Evolutionary conservation across 176 grass and related monocot genomes (phyloP).

Genomic region (Alloteropsis semialata): DNA sequence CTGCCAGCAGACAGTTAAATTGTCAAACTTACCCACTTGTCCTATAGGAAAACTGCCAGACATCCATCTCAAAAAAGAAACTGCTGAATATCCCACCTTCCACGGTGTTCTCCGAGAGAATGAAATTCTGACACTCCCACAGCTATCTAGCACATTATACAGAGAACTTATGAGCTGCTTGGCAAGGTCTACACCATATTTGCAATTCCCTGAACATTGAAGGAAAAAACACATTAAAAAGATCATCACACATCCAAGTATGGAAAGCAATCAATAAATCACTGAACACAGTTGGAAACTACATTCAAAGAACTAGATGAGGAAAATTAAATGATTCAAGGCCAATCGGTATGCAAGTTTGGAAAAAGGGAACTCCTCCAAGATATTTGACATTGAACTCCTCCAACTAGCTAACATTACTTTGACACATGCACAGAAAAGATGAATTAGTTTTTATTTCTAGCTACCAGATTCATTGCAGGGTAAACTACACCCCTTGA

Average conservation of each 20-base stretch:
- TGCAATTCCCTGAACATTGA: slow-evolving; percentile 71
- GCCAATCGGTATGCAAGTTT: neutral
- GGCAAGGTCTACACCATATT: slow-evolving; percentile 76
- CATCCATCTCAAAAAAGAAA: slow-evolving; percentile 3
- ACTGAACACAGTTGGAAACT: slow-evolving; percentile 7
- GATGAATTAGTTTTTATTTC: neutral
- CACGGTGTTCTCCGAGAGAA: slow-evolving; percentile 79
- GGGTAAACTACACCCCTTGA: neutral
- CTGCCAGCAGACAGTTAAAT: slow-evolving; percentile 36
- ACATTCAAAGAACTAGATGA: neutral
- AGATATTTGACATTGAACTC: neutral
- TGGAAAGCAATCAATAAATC: slow-evolving; percentile 17
- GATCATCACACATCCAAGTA: neutral
- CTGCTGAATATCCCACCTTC: slow-evolving; percentile 47
- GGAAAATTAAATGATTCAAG: neutral
- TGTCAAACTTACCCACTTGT: neutral
- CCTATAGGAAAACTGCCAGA: neutral
- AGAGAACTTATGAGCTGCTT: slow-evolving; percentile 62
- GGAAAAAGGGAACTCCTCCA: neutral
- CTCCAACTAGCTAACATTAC: neutral
- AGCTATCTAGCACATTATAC: slow-evolving; percentile 71
- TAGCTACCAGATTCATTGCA: neutral
- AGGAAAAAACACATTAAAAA: slow-evolving; percentile 16
- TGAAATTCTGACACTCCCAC: slow-evolving; percentile 85
- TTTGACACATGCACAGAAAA: neutral